Conservation (phyloP, 345 rosid species). For the Cardamine occulta region DNA sequence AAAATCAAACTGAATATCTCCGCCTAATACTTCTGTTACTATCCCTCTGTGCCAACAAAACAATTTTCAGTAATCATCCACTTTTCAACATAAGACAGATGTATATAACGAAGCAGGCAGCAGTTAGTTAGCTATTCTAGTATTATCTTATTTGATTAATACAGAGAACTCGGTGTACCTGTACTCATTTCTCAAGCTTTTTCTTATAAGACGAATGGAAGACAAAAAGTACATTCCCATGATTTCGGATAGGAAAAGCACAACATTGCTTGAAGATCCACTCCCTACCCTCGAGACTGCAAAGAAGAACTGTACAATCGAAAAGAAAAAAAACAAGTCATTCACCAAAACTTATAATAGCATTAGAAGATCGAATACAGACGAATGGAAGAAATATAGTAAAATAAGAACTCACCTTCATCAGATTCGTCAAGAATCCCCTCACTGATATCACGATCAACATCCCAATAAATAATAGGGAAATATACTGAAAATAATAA, state of each 20-base stretch:
- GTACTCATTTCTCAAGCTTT: slow-evolving; percentile 94
- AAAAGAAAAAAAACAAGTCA: slow-evolving; percentile 20
- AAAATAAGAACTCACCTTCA: slow-evolving; percentile 69
- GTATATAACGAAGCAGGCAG: not conserved
- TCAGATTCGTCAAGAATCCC: slow-evolving; percentile 89
- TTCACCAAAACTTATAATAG: slow-evolving; percentile 24
- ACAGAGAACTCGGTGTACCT: slow-evolving; percentile 49
- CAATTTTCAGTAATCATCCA: slow-evolving; percentile 19
- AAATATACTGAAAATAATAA: slow-evolving; percentile 75
- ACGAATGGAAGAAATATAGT: not conserved
- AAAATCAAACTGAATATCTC: slow-evolving; percentile 97
- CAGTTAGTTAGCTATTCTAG: not conserved
- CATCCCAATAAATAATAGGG: slow-evolving; percentile 91
- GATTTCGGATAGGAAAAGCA: slow-evolving; percentile 91
- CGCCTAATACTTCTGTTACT: slow-evolving; percentile 93
- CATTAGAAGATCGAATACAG: slow-evolving; percentile 9
- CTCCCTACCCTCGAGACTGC: slow-evolving; percentile 98
- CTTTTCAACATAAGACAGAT: not conserved
- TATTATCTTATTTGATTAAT: not conserved
- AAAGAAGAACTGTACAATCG: slow-evolving; percentile 83
- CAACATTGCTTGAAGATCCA: slow-evolving; percentile 98
- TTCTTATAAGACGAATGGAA: slow-evolving; percentile 92
- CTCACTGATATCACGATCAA: slow-evolving; percentile 92
- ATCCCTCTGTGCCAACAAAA: slow-evolving; percentile 64
- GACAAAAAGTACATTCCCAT: slow-evolving; percentile 99